A percentile compares a stretch with the other conserved stretches of the same genome.
These are phyloP conservation scores for Trametes maxima DNA, from an alignment of 768 basidiomycete species.

Conservation along the genomic window DNA sequence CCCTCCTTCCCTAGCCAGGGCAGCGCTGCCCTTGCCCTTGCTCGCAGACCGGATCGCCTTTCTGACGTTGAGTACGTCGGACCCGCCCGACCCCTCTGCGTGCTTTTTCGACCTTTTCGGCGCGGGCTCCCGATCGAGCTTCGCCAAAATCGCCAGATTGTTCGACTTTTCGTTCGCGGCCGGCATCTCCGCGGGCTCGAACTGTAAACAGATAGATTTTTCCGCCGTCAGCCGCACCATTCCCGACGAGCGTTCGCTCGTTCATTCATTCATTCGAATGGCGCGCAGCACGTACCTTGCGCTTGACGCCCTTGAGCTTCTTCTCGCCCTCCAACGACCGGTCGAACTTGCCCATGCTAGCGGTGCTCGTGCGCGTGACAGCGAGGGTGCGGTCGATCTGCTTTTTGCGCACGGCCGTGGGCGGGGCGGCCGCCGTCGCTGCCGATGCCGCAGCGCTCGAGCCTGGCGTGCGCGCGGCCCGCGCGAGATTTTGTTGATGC, in stretches of 20 bases:
- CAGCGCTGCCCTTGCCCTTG: constrained; percentile 64
- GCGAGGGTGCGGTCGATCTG: constrained; percentile 80
- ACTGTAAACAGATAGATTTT: constrained; percentile 48
- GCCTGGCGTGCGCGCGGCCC: constrained; percentile 45
- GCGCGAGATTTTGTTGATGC: constrained; percentile 68
- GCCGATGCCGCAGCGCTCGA: too few species aligned
- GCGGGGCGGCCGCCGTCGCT: too few species aligned
- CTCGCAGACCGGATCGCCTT: constrained; percentile 85
- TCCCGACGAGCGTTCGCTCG: not conserved
- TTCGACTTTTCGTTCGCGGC: constrained; percentile 67
- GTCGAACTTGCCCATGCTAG: constrained; percentile 95
- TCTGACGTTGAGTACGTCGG: constrained; percentile 72
- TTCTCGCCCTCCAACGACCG: constrained; percentile 89
- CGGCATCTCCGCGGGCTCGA: constrained; percentile 78
- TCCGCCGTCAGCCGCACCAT: not conserved
- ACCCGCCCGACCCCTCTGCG: constrained; percentile 42
- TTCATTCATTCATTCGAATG: too few species aligned
- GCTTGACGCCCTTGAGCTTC: constrained; percentile 83
- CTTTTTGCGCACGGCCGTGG: constrained; percentile 52
- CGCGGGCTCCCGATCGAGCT: constrained; percentile 66
- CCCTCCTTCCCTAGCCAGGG: constrained; percentile 50
- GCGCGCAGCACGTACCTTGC: constrained; percentile 85
- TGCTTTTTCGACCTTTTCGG: constrained; percentile 59
- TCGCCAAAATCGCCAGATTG: constrained; percentile 74
- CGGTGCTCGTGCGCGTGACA: constrained; percentile 80